Conservation (phyloP, 2,329 filamentous ascomycete genomes). For the Calonectria fujianensis region DNA sequence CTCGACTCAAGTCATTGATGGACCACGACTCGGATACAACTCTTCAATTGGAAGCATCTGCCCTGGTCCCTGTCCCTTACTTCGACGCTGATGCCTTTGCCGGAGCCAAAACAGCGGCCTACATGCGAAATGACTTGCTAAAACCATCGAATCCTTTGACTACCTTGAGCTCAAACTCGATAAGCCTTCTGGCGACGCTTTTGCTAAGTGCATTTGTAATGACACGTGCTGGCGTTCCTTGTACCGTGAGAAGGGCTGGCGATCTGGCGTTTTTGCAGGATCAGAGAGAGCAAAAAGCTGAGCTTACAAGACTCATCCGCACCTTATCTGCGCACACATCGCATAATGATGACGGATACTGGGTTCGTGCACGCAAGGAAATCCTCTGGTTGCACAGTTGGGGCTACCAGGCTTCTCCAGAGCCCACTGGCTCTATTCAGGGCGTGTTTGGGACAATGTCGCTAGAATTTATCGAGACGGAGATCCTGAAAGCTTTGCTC, state of each 20-base stretch:
- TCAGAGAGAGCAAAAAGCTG: conserved; percentile 77
- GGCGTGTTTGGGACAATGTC: conserved; percentile 79
- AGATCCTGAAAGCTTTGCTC: conserved; percentile 81
- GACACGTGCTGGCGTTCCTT: conserved; percentile 69
- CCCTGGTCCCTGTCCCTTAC: conserved; percentile 64
- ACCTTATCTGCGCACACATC: conserved; percentile 68
- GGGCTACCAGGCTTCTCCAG: conserved; percentile 69
- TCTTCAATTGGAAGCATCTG: conserved; percentile 68
- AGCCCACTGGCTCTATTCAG: conserved; percentile 66
- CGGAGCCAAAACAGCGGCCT: conserved; percentile 54
- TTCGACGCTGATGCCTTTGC: conserved; percentile 49
- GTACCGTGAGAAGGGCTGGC: conserved; percentile 72
- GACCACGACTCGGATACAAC: conserved; percentile 75
- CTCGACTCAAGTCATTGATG: conserved; percentile 73
- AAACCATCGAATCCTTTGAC: conserved; percentile 79
- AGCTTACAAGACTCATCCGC: conserved; percentile 76
- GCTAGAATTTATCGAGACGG: conserved; percentile 78
- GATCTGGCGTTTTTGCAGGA: conserved; percentile 80
- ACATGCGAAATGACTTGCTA: conserved; percentile 69
- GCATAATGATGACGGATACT: conserved; percentile 78
- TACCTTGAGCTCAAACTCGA: conserved; percentile 72
- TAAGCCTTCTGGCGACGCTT: conserved; percentile 77
- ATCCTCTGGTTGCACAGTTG: conserved; percentile 85
- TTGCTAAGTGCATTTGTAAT: conserved; percentile 77
- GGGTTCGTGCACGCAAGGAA: conserved; percentile 77